phyloP scores from a whole-genome alignment of 306 rosid genomes.

The Fragaria vesca region DNA sequence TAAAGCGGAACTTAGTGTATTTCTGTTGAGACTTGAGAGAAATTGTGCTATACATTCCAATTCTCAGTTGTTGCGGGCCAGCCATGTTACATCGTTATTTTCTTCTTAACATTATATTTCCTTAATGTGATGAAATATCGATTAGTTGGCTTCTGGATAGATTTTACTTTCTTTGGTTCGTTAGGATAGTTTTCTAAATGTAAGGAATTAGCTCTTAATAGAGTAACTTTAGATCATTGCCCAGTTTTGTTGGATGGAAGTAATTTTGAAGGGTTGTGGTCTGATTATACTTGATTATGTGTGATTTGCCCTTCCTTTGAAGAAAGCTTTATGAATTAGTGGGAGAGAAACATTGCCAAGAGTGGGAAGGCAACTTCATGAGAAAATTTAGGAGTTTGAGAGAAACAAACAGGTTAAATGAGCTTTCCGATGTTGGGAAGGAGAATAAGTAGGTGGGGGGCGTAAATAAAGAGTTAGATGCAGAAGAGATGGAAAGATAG shows the following conservation, averaged over 20 bases:
- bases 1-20: background rate
- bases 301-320: background rate
- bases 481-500: background rate
- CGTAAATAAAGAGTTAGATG: background rate
- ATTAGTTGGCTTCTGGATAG: background rate
- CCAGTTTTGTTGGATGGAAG: background rate
- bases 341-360: background rate
- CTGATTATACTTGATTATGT: background rate
- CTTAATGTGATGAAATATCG: background rate
- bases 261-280: background rate
- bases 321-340: background rate
- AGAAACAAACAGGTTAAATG: background rate
- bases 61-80: background rate
- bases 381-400: background rate
- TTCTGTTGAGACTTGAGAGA: background rate
- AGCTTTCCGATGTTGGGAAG: background rate
- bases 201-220: background rate
- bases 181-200: background rate
- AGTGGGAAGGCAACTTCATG: background rate
- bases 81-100: background rate
- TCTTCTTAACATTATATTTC: background rate
- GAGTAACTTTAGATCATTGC: background rate
- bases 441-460: background rate
- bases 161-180: background rate
- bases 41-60: background rate